Base-by-base conservation (phyloP, 768 basidiomycete genomes). In the Boletus coccyginus region DNA sequence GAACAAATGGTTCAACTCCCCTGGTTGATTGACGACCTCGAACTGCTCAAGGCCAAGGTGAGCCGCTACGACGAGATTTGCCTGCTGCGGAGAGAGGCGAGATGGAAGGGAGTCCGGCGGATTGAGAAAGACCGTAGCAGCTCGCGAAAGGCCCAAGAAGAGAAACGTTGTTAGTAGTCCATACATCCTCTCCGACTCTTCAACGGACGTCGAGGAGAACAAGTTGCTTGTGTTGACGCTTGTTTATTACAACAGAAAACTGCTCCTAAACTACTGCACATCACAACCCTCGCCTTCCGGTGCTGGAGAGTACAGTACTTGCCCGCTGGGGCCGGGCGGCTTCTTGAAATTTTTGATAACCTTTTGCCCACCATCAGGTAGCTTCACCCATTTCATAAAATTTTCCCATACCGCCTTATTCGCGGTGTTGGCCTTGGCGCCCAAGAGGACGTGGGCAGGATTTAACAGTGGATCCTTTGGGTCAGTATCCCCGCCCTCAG, bases 11-110 rank as follows among this genome's bases (percentile, higher is more conserved):
- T 59, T 46, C 9, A 65, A 31, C 32, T 66, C 55, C 46, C 62
- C 60, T 31, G 67, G 58, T 50, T 72, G 66, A 56, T 75, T 74
- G 31, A 84, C 68, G 27, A 75, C 71, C 64, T 88, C 86, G 60
- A 85, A 85, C 19, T 71, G 71, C 62, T 90, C 89, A 7, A 90
- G 78, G n/a, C 85, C 84, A 12, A 91, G 79, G 67, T 91, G 88
- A 51, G 80, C 81, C 19, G 87, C 81, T 33, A 92, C 74, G 7
- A 77, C 81, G 36, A 81, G 77, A 62, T 79, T 83, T 42, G 85
- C 85, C 48, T 82, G 80, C 41, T 79, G 75, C 29, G 78, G 74
- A 19, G 81, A 78, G 27, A 85, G 70, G 19, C 61, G 70, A 6
- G 79, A 63, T 1, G 71, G 75, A 43, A 76, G 63, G 13, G 68